Percentiles rank a stretch among this genome's conserved stretches.
These are phyloP conservation scores for Macrophomina pseudophaseolina DNA, from an alignment of 2,329 filamentous ascomycete species.

Conservation along the genomic window DNA sequence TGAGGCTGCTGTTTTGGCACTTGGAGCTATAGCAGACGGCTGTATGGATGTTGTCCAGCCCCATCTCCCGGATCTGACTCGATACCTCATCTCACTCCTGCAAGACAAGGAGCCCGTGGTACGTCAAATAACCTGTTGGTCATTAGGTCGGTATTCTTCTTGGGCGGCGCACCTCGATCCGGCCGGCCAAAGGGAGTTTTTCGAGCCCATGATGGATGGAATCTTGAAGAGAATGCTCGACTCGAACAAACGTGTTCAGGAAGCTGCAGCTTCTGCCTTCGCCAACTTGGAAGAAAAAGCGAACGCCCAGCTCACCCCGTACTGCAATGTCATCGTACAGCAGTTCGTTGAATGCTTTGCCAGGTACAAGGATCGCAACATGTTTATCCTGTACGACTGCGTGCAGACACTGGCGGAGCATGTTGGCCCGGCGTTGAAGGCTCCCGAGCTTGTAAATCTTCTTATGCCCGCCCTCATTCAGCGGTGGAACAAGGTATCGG, in stretches of 20 bases:
- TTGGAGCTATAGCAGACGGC: slow-evolving; percentile 93
- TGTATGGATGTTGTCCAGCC: slow-evolving; percentile 89
- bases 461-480: slow-evolving; percentile 93
- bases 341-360: slow-evolving; percentile 92
- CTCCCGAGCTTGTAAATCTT: slow-evolving; percentile 77
- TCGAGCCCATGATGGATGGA: slow-evolving; percentile 96
- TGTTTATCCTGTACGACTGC: slow-evolving; percentile 98
- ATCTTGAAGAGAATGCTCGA: slow-evolving; percentile 95
- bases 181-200: slow-evolving; percentile 74
- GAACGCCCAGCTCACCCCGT: slow-evolving; percentile 77
- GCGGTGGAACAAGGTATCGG: slow-evolving; percentile 83
- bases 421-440: slow-evolving; percentile 80
- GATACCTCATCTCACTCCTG: slow-evolving; percentile 85
- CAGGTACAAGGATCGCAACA: slow-evolving; percentile 98
- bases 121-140: slow-evolving; percentile 97
- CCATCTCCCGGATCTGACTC: slow-evolving; percentile 86
- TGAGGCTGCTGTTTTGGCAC: slow-evolving; percentile 90
- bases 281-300: slow-evolving; percentile 95
- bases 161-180: slow-evolving; percentile 84
- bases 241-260: slow-evolving; percentile 96
- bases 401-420: slow-evolving; percentile 95
- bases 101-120: slow-evolving; percentile 88
- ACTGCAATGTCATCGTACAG: slow-evolving; percentile 85
- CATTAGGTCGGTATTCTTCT: slow-evolving; percentile 86
- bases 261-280: slow-evolving; percentile 94